phyloP scores from a whole-genome alignment of 1,284 basidiomycete genomes.

The Phylloboletellus chloephorus region DNA sequence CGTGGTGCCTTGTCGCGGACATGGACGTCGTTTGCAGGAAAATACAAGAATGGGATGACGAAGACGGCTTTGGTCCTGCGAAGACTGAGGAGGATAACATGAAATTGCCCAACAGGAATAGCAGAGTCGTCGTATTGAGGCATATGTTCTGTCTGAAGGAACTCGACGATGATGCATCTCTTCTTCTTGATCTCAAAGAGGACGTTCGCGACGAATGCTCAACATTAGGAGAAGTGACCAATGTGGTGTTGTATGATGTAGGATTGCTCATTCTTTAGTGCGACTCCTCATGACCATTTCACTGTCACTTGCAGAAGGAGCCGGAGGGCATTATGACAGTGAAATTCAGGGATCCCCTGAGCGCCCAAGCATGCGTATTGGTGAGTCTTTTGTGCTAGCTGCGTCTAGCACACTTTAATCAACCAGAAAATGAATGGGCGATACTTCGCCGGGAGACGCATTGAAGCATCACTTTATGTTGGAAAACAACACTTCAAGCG shows the following conservation, averaged over 20 bases:
- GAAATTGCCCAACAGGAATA: conserved; percentile 48
- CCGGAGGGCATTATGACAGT: conserved; percentile 94
- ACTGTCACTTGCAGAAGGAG: conserved; percentile 61
- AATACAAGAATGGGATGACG: conserved; percentile 81
- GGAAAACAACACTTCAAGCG: conserved; percentile 81
- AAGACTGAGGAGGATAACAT: conserved; percentile 49
- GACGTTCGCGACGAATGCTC: conserved; percentile 95
- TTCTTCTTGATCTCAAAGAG: conserved; percentile 91
- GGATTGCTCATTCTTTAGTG: conserved; percentile 31
- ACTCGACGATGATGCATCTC: conserved; percentile 80
- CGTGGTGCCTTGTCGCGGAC: background rate
- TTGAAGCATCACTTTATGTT: conserved; percentile 77
- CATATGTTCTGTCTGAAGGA: conserved; percentile 93
- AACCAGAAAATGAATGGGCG: conserved; percentile 91
- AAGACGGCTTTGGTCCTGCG: conserved; percentile 75
- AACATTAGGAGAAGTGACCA: conserved; percentile 90
- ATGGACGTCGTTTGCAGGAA: conserved; percentile 45
- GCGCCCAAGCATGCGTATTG: conserved; percentile 85
- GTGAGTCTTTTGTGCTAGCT: conserved; percentile 43
- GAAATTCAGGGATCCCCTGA: conserved; percentile 84
- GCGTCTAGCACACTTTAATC: background rate
- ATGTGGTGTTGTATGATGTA: conserved; percentile 94
- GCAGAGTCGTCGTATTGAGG: conserved; percentile 84
- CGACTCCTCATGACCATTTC: background rate
- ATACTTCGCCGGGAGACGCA: conserved; percentile 81